Base-by-base conservation (phyloP, 345 rosid species). In the Eutrema japonicum region DNA sequence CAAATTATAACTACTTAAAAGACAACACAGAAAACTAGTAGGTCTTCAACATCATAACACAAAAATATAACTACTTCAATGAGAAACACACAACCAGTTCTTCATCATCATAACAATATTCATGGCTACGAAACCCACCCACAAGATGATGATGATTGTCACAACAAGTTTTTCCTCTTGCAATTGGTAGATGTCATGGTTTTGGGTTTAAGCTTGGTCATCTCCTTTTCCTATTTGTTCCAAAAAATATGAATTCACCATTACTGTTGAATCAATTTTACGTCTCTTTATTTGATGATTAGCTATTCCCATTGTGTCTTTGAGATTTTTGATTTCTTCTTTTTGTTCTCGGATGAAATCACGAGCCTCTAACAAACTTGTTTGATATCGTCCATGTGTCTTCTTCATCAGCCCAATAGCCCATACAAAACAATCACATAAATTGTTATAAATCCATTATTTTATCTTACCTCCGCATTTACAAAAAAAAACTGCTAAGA, bases 31-130 rank as follows among this genome's bases (percentile, higher is more conserved):
- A 18, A 58, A 58, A 56, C 43, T 33, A 33, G 8, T 33, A 33
- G n/a, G 8, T 56, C 42, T 56, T 22, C 61, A 56, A 40, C 61
- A 35, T 56, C 61, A 54, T 43, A 53, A 12, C 58, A 11, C 2
- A 53, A 30, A 30, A 13, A 29, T 11, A 53, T 14, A 30, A 30
- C 38, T 54, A 54, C 38, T 6, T 3, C 41, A 37, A 7, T 8
- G 41, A 8, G 41, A 37, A 54, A 32, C 40, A 13, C 10, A 54
- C 6, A 32, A 7, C n/a, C 36, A n/a, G 41, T 55, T 55, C 40
- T 8, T 36, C 61, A 35, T 56, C 43, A 36, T 56, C 42, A 56
- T 35, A 55, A 55, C 59, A n/a, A 55, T 32, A 32, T 32, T 14
- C 42, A 47, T 14, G 22, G 18, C 8, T n/a, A n/a, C 49, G 22